Evolutionary conservation across 345 rosid species (phyloP).

Genomic region (Aquilaria yunnanensis): DNA sequence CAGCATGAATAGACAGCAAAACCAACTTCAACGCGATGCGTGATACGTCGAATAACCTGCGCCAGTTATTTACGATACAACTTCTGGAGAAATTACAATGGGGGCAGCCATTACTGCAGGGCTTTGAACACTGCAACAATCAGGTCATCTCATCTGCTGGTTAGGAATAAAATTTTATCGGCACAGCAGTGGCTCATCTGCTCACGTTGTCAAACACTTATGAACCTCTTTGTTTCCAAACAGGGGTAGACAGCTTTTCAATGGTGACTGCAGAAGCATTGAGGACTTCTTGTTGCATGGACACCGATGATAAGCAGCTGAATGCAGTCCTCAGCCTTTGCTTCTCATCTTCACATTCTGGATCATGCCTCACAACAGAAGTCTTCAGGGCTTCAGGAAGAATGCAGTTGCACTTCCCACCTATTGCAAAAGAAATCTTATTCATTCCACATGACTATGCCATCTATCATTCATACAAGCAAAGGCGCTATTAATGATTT

Average conservation of each 20-base stretch:
- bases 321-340: slow-evolving; percentile 56
- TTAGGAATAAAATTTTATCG: too few species aligned
- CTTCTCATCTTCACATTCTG: slow-evolving; percentile 60
- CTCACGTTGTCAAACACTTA: slow-evolving; percentile 29
- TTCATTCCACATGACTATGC: slow-evolving; percentile 11
- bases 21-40: too few species aligned
- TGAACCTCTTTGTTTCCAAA: slow-evolving; percentile 74
- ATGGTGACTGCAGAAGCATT: slow-evolving; percentile 60
- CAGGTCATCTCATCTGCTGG: too few species aligned
- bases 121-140: too few species aligned
- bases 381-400: slow-evolving; percentile 81
- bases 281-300: slow-evolving; percentile 85
- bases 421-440: slow-evolving; percentile 26
- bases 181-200: too few species aligned
- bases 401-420: slow-evolving; percentile 86
- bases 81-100: too few species aligned
- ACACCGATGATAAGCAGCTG: slow-evolving; percentile 72
- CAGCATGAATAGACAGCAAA: too few species aligned
- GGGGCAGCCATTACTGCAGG: too few species aligned
- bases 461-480: slow-evolving; percentile 11
- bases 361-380: slow-evolving; percentile 51
- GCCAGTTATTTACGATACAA: too few species aligned
- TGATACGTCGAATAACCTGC: too few species aligned
- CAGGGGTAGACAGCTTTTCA: slow-evolving; percentile 75
- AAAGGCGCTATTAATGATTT: neutral